Conservation (phyloP, 139 green algal genomes). For the Nannochloris sp. region DNA sequence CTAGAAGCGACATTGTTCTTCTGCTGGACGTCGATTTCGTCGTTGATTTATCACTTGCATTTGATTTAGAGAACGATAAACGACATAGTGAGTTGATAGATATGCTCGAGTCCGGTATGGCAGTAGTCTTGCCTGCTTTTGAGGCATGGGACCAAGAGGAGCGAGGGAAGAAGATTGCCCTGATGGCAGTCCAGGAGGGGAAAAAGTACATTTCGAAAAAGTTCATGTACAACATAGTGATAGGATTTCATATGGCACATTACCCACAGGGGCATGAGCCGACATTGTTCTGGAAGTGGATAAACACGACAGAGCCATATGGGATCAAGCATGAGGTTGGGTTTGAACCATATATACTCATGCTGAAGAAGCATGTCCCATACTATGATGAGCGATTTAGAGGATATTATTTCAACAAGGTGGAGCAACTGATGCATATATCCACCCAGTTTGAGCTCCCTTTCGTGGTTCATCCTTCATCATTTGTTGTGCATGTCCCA, state of each 20-base stretch:
- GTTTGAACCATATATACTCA: conserved; percentile 34
- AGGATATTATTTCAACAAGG: conserved; percentile 36
- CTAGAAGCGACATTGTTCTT: conserved; percentile 17
- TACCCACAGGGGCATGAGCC: conserved; percentile 26
- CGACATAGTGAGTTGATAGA: conserved; percentile 14
- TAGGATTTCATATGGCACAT: conserved; percentile 25
- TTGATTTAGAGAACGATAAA: background rate
- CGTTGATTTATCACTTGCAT: conserved; percentile 7
- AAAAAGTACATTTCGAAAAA: conserved; percentile 25
- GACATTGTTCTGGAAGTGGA: conserved; percentile 27
- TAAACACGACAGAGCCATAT: conserved; percentile 18
- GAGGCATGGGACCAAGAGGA: conserved; percentile 24
- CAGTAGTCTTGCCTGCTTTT: conserved; percentile 30
- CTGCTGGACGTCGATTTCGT: conserved; percentile 33
- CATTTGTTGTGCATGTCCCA: conserved; percentile 35
- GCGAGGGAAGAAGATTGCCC: conserved; percentile 8
- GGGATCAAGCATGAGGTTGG: conserved; percentile 17
- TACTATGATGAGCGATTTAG: conserved; percentile 34
- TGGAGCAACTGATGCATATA: conserved; percentile 35
- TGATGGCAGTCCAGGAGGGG: conserved; percentile 14
- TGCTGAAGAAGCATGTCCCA: conserved; percentile 21
- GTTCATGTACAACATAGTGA: conserved; percentile 21
- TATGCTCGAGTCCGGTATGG: conserved; percentile 7
- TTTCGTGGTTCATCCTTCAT: conserved; percentile 31
- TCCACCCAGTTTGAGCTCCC: conserved; percentile 14